These are phyloP conservation scores for Sugiyamaella americana DNA, from an alignment of 805 yeast genomes.

Conservation along the genomic window DNA sequence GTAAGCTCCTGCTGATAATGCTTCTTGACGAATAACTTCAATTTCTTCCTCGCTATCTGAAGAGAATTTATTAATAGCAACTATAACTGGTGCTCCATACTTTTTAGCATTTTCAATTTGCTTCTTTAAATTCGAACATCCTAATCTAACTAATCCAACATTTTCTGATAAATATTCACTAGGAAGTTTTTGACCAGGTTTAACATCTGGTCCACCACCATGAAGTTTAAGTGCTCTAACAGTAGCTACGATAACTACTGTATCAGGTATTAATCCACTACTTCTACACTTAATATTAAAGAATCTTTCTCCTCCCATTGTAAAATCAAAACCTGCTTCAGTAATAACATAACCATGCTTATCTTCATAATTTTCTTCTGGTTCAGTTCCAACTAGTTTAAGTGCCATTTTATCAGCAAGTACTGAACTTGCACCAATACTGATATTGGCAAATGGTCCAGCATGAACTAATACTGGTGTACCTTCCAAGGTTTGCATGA, in stretches of 20 bases:
- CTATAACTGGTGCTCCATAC: constrained; percentile 88
- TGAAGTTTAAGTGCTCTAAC: constrained; percentile 94
- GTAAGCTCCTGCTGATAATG: constrained; percentile 85
- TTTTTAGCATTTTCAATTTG: constrained; percentile 80
- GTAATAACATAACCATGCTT: constrained; percentile 80
- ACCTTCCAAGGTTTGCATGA: constrained; percentile 97
- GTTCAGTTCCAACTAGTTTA: constrained; percentile 71
- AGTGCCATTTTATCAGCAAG: constrained; percentile 90
- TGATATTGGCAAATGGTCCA: constrained; percentile 96
- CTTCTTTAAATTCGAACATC: constrained; percentile 83
- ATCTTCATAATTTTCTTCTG: constrained; percentile 34
- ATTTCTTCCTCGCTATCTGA: constrained; percentile 79
- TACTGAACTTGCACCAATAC: constrained; percentile 94
- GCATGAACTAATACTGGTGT: constrained; percentile 97
- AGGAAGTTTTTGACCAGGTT: constrained; percentile 87
- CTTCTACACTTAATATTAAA: constrained; percentile 93
- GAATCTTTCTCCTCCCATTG: constrained; percentile 99
- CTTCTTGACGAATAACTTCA: constrained; percentile 69
- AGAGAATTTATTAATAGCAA: constrained; percentile 84
- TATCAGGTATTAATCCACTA: constrained; percentile 81
- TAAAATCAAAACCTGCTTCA: constrained; percentile 97
- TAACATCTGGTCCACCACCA: constrained; percentile 96
- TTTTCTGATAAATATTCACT: constrained; percentile 74
- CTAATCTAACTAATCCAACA: constrained; percentile 66
- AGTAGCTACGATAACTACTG: constrained; percentile 90